Conservation (phyloP, 164 flowering plant species). For the Umbilicus rupestris region DNA sequence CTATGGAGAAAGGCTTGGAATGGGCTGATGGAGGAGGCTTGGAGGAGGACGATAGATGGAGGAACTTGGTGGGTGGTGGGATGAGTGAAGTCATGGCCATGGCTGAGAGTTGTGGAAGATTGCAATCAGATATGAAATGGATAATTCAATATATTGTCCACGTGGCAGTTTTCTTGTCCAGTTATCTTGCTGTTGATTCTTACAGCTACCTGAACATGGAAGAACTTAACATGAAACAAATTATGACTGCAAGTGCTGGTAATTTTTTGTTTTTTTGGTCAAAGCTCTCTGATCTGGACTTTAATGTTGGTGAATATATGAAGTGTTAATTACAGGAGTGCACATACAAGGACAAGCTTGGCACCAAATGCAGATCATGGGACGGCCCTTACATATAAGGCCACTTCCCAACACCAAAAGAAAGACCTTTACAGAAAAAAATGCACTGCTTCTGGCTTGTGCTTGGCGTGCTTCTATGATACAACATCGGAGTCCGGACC, state of each 20-base stretch:
- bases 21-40: constrained; percentile 10
- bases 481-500: not conserved
- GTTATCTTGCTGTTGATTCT: not conserved
- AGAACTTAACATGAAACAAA: too few relatives aligned
- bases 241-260: too few relatives aligned
- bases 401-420: not conserved
- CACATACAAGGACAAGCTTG: too few relatives aligned
- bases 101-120: not conserved
- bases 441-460: not conserved
- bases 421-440: not conserved
- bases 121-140: not conserved
- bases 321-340: too few relatives aligned
- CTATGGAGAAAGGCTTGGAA: constrained; percentile 9
- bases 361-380: too few relatives aligned
- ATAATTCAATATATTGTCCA: not conserved
- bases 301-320: too few relatives aligned
- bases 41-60: constrained; percentile 9
- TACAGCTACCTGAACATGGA: not conserved
- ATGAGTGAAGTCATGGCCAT: constrained; percentile 11
- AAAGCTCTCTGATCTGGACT: too few relatives aligned
- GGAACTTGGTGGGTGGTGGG: constrained; percentile 13
- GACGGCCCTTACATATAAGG: too few relatives aligned
- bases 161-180: constrained; percentile 3
- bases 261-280: too few relatives aligned
- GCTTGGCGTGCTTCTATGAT: not conserved